phyloP scores from a whole-genome alignment of 257 asterid genomes.

The Capsicum pubescens region DNA sequence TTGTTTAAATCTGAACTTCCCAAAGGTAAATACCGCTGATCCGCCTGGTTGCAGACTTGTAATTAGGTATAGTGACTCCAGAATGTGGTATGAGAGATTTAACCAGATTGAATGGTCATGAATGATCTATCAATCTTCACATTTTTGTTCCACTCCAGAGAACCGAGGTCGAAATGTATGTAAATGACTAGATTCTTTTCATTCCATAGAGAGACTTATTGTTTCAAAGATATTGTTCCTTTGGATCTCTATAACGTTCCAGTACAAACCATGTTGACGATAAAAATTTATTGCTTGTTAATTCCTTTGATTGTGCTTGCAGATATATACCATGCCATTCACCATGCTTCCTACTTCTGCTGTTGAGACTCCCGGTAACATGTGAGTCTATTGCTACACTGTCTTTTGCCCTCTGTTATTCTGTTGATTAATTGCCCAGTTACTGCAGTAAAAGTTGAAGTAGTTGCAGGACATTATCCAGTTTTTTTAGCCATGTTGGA shows the following conservation, averaged over 20 bases:
- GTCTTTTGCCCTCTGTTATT: not conserved
- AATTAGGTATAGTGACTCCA: not conserved
- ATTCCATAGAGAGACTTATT: not conserved
- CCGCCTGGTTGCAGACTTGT: not conserved
- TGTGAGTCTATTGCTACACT: conserved; percentile 50
- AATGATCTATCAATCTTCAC: not conserved
- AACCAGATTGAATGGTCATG: conserved; percentile 1
- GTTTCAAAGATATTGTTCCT: not conserved
- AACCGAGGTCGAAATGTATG: not conserved
- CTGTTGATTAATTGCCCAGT: too few species aligned
- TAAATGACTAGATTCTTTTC: not conserved
- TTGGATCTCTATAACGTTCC: not conserved
- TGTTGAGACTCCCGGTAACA: conserved; percentile 76
- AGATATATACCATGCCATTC: conserved; percentile 75
- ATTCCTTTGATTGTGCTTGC: conserved; percentile 32
- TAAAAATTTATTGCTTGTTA: not conserved
- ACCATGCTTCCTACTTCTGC: conserved; percentile 75
- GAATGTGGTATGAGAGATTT: not conserved
- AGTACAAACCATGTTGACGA: not conserved
- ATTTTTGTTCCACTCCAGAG: not conserved
- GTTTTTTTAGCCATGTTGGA: too few species aligned
- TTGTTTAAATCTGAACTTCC: not conserved
- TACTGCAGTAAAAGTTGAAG: too few species aligned
- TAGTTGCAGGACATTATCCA: too few species aligned
- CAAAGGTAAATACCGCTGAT: too few species aligned